Conservation (phyloP, 768 basidiomycete species). For the Dioszegia hungarica region DNA sequence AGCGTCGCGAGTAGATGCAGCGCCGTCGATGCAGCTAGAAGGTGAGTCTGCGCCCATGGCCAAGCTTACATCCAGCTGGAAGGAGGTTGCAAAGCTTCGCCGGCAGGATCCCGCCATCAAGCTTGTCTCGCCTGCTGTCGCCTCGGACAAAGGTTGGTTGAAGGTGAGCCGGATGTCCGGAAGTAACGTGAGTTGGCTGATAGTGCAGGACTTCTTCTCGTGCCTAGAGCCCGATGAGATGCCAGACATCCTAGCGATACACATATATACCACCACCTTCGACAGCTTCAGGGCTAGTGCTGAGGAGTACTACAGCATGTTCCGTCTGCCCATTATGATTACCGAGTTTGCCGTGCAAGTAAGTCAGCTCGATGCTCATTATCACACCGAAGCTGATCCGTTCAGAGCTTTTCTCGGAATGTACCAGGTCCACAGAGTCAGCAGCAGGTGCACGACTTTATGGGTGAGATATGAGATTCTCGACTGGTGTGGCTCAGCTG, state of each 20-base stretch:
- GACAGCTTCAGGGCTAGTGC: slow-evolving; percentile 24
- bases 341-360: slow-evolving; percentile 42
- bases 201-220: slow-evolving; percentile 23
- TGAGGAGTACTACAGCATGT: slow-evolving; percentile 22
- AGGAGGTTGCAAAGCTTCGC: slow-evolving; percentile 20
- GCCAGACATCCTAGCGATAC: slow-evolving; percentile 34
- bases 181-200: no score
- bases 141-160: slow-evolving; percentile 25
- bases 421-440: slow-evolving; percentile 28
- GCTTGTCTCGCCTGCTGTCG: slow-evolving; percentile 37
- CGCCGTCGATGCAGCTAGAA: slow-evolving; percentile 15
- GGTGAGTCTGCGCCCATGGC: slow-evolving; percentile 5
- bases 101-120: slow-evolving; percentile 8
- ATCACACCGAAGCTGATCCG: not conserved
- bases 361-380: not conserved
- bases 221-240: slow-evolving; percentile 10
- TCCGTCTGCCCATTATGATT: slow-evolving; percentile 29
- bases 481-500: not conserved
- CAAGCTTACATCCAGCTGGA: slow-evolving; percentile 26
- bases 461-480: slow-evolving; percentile 22
- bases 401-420: slow-evolving; percentile 32
- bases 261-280: slow-evolving; percentile 44
- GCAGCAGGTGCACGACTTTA: slow-evolving; percentile 44
- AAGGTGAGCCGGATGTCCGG: slow-evolving; percentile 20
- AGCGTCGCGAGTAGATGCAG: slow-evolving; percentile 18